Base-by-base conservation (phyloP, 1,139 yeast genomes). In the Sugiyamaella castrensis region DNA sequence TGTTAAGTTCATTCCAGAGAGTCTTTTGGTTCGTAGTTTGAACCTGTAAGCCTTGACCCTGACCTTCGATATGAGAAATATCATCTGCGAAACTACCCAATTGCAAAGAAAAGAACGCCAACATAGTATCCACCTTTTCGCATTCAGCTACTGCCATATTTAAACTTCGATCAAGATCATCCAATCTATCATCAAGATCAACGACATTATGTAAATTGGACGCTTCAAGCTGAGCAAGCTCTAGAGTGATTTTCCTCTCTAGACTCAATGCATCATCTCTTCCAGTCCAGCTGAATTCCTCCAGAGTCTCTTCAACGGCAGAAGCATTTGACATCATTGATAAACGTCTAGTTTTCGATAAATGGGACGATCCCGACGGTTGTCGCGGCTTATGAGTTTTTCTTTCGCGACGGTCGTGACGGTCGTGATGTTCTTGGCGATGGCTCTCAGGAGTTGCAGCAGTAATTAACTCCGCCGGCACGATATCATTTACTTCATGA, bases 31-130 rank as follows among this genome's bases (percentile, higher is more conserved):
- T 91, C 35, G 87, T 82, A 4, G 92, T 81, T 58, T 83, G 84
- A 2, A 89, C 85, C 67, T 91, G 97, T 31, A 89, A 69, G 45
- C 96, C 96, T 58, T 83, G 81, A 1, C 89, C 82, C 61, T 86
- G 87, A 38, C 75, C 73, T 63, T 89, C 96, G 45, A 89, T 83
- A 47, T 76, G 77, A 42, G 78, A 76, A 46, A 89, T 80, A 53
- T 86, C 92, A 7, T 80, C 80, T 3, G 82, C 77, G 45, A 87
- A 75, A 5, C 81, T 75, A 13, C 81, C 75, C 46, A 82, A 66
- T 57, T 82, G 79, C 64, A 82, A 80, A 10, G 81, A 73, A 57
- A 80, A 81, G 33, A 77, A 69, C 2, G 82, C 76, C 48, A 82
- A 64, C 19, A 75, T 64, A 0, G 82, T 79, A 47, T 74, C 79